Conservation (phyloP, 2,329 filamentous ascomycete species). For the Ceratocystis variospora region DNA sequence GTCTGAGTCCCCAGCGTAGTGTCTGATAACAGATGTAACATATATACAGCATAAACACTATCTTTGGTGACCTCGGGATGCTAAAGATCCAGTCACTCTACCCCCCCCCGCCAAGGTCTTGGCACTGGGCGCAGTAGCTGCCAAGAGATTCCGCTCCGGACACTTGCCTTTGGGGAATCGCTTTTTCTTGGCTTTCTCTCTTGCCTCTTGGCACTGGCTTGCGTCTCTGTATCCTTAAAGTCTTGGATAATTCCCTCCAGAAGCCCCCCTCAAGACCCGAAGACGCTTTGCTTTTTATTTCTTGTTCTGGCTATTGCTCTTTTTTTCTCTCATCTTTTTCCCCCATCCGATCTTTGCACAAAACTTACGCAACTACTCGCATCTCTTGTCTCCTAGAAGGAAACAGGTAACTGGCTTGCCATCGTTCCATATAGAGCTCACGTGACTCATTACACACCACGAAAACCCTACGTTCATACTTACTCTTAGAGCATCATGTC, state of each 20-base stretch:
- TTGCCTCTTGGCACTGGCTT: constrained; percentile 15
- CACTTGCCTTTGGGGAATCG: constrained; percentile 7
- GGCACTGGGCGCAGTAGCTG: constrained; percentile 19
- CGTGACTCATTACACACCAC: not conserved
- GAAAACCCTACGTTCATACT: not conserved
- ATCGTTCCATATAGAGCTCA: not conserved
- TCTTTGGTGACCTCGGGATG: not conserved
- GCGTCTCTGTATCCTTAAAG: constrained; percentile 14
- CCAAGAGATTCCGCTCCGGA: constrained; percentile 19
- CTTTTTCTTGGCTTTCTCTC: constrained; percentile 1
- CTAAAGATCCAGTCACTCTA: constrained; percentile 10
- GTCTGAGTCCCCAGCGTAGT: not conserved
- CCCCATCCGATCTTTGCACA: not conserved
- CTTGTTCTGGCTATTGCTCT: not conserved
- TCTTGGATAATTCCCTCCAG: constrained; percentile 17
- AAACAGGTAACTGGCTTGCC: not conserved
- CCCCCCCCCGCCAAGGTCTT: constrained; percentile 18
- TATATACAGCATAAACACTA: not conserved
- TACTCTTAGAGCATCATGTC: constrained; percentile 7
- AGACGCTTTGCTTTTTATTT: not conserved
- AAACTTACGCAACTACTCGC: not conserved
- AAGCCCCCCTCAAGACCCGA: not conserved
- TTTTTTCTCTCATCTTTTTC: not conserved
- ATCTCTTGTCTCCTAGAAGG: not conserved
- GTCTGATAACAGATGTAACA: not conserved